Evolutionary conservation across 805 yeast species (phyloP), one percentile per base, ranked within the genome.

Genomic region (Candida qinlingensis): DNA sequence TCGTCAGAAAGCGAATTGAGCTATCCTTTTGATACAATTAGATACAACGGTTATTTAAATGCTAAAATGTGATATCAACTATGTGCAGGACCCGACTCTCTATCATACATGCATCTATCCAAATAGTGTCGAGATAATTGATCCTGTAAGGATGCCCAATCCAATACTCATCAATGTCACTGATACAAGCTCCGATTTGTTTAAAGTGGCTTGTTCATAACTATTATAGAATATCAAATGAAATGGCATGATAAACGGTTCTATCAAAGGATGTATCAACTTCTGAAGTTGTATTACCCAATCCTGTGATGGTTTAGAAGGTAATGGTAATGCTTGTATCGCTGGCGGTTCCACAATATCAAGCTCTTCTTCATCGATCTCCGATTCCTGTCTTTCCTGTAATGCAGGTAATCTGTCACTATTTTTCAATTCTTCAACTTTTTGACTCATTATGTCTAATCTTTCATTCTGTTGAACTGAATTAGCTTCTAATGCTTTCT

Each of bases 401-500:
- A 58, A 28, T 3, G 48, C 42, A 1, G 58, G 58, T 27, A 53
- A 41, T 25, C 53, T 37, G 9, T 55, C 60, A 43, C 54, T 53
- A 13, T 54, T 47, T 46, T 55, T 48, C 49, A 60, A 46, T 5
- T 47, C 51, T 44, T 60, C 62, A 41, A 60, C 55, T 48, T 58
- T 58, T 12, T 49, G 50, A 43, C 55, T 58, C 62, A 59, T 61
- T 9, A 54, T 45, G 41, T 64, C 66, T 34, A 67, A 40, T 38
- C 58, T 61, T 38, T 54, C 55, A 42, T 58, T 61, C 47, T 68
- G 72, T 26, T 56, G 53, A 7, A 43, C 37, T 4, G 63, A 42
- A 41, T 66, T 62, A 19, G 71, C 67, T 3, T 71, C 75, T 25
- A 83, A 63, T 3, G 78, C 74, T 7, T 69, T 73, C 54, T 75